A percentile compares a stretch with the other conserved stretches of the same genome.
Conservation (phyloP, 805 yeast species). For the Phaffomyces antillensis region DNA sequence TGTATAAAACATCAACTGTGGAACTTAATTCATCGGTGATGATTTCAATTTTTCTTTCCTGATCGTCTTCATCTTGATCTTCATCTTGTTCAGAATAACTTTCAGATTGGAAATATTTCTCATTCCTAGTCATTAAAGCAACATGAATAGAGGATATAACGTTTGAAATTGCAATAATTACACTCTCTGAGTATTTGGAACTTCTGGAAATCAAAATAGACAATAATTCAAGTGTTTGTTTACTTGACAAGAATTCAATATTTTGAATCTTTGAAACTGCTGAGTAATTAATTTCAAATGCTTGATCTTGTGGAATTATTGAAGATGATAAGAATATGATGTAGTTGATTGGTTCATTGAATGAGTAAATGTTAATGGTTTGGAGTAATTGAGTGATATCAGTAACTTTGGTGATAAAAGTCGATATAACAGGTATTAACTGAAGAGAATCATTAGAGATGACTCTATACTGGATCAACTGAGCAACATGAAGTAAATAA, state of each 20-base stretch:
- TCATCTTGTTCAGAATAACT: neutral
- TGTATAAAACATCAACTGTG: slow-evolving; percentile 10
- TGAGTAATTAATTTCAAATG: slow-evolving; percentile 1
- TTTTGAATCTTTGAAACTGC: neutral
- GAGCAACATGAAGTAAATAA: slow-evolving; percentile 5
- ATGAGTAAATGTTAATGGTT: slow-evolving; percentile 2
- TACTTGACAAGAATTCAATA: neutral
- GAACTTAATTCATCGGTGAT: slow-evolving; percentile 10
- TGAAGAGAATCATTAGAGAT: neutral
- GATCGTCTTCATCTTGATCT: slow-evolving; percentile 1
- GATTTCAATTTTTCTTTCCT: slow-evolving; percentile 2
- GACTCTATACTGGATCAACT: neutral
- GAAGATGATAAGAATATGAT: slow-evolving; percentile 3
- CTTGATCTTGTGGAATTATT: slow-evolving; percentile 4
- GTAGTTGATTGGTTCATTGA: neutral
- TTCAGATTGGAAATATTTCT: slow-evolving; percentile 1
- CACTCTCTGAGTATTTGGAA: neutral
- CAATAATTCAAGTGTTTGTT: slow-evolving; percentile 2
- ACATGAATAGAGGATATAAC: slow-evolving; percentile 7
- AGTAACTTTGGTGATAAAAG: neutral
- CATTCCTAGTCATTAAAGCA: slow-evolving; percentile 6
- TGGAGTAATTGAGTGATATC: neutral
- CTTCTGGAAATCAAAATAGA: neutral
- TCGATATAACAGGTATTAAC: slow-evolving; percentile 4
- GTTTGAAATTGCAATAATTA: slow-evolving; percentile 2